Evolutionary conservation across 768 basidiomycete species (phyloP), one percentile per base, ranked within the genome.

Genomic region (Mycena rebaudengoi): DNA sequence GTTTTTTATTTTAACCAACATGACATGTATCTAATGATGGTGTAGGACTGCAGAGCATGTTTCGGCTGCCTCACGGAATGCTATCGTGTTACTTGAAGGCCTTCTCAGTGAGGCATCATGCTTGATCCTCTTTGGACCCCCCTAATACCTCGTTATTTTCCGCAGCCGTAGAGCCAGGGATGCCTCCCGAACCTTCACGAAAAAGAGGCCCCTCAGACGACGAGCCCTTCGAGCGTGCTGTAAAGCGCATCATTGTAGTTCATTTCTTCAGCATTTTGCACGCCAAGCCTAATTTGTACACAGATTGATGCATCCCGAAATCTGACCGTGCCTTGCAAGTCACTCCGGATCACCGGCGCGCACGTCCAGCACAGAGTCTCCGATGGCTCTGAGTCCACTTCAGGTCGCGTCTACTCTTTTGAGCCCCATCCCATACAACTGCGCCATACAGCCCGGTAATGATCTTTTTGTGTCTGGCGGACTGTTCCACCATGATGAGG

Each of bases 211-310:
- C 65, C 16, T 56, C 69, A 14, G 69, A 71, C 30, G 68, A 69
- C 48, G 66, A 62, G 10, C 63, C 64, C 14, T 74, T 74, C 32
- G 73, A 72, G 40, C 63, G 64, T 16, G 60, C 73, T 7, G 73
- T 71, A 1, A 74, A 71, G 41, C 67, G 66, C 33, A 67, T 74
- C 46, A 68, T 74, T 23, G 71, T 74, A 49, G 13, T 3, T 40
- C 16, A 7, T 30, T 33, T 39, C 29, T 39, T 2, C 32, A 39
- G 30, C 12, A 1, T 46, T 5, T 37, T 39, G 14, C 20, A 25
- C 20, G 2, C 40, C 5, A 14, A 29, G 23, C 41, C 4, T 52
- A 20, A 39, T 12, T 54, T n/a, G n/a, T n/a, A n/a, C n/a, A n/a
- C n/a, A 61, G 60, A 61, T 61, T 18, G 60, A 61, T 18, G 60